Base-by-base conservation (phyloP, 305 asterid species). In the Solanum hybrid region DNA sequence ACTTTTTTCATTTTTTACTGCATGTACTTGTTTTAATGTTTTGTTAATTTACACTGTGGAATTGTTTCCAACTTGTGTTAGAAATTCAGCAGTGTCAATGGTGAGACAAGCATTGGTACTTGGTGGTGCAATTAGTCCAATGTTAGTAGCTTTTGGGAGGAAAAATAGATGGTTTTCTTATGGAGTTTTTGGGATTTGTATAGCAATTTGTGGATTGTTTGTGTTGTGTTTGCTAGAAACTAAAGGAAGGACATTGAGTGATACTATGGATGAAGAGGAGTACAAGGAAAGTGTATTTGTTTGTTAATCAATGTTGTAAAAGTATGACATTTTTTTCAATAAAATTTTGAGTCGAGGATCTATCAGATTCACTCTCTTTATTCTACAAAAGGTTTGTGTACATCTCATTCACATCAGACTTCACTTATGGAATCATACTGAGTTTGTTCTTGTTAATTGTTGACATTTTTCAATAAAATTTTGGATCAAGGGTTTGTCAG, bases 61-160 rank as follows among this genome's bases (percentile, higher is more conserved):
- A 35, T 77, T 92, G 37, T 93, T 93, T 24, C 94, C 94, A 0
- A 93, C 94, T 0, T 91, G 93, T 40, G 91, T 93, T 7, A 88
- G 94, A 86, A 92, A 91, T 85, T 93, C 94, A 3, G 93, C 95
- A 0, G 37, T 93, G 89, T 86, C 95, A 24, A 81, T 91, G 89
- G 91, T 88, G 86, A 91, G 95, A 75, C 93, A 91, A 71, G 90
- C 94, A 3, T 26, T 86, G 90, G 90, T 89, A 4, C 37, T 89
- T 22, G 91, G 93, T 12, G 95, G 92, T 10, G 89, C 91, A 6
- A 36, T 93, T 19, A 90, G 93, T 86, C 94, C 95, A 1, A 15
- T 90, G n/a, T 79, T 93, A 36, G 91, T 89, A 3, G 94, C 91
- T 2, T 90, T 88, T 3, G 94, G 94, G 37, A 89, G 91, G n/a